Evolutionary conservation across 306 rosid genomes (phyloP).

Genomic region (Nissolia schottii): DNA sequence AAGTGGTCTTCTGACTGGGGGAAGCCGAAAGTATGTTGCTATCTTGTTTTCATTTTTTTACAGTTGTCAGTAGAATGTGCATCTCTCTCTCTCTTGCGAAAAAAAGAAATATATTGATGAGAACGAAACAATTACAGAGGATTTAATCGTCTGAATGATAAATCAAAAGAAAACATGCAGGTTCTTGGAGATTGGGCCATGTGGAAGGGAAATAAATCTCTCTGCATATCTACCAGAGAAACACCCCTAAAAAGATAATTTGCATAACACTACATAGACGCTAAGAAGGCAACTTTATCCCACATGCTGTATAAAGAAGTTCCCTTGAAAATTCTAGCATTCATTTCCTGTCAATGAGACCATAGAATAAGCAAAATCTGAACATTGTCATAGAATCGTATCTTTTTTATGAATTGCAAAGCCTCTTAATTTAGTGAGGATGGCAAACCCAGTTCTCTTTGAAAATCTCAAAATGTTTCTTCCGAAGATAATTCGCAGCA

Average conservation of each 20-base stretch:
- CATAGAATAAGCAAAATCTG: too few species aligned
- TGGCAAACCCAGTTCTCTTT: too few species aligned
- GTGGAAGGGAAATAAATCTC: not conserved
- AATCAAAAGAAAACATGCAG: not conserved
- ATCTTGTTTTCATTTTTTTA: conserved; percentile 18
- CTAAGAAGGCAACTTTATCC: not conserved
- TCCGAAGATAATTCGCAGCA: too few species aligned
- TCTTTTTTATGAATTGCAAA: too few species aligned
- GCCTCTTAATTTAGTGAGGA: too few species aligned
- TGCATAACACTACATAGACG: not conserved
- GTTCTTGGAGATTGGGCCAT: not conserved
- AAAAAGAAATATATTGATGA: too few species aligned
- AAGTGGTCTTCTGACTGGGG: conserved; percentile 96
- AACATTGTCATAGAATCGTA: too few species aligned
- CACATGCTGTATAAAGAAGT: too few species aligned
- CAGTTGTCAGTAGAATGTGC: not conserved
- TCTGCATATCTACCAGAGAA: not conserved
- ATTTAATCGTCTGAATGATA: not conserved
- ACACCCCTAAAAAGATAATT: not conserved
- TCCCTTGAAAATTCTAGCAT: too few species aligned
- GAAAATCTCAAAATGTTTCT: too few species aligned
- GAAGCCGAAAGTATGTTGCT: conserved; percentile 85
- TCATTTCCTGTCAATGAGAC: too few species aligned
- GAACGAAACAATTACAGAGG: not conserved
- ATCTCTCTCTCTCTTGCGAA: not conserved